Evolutionary conservation across 805 yeast genomes (phyloP), one percentile per base, ranked within the genome.

Genomic region (Cyberlindnera euphorbiiphila): DNA sequence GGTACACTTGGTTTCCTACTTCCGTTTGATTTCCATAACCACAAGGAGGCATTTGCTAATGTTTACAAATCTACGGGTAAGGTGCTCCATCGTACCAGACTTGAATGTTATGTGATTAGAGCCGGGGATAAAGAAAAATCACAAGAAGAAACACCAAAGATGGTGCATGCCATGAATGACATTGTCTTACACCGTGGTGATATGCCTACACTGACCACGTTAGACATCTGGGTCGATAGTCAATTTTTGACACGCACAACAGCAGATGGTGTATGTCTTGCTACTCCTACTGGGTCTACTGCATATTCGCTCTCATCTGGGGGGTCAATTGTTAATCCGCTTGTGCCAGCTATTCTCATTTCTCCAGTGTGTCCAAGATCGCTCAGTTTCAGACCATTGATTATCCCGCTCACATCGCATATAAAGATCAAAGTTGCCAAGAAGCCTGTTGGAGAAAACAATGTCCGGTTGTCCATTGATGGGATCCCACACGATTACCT

Each of bases 231-330:
- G 47, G 81, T 89, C 19, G 93, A 89, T 58, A 87, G 85, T 16
- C 81, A 84, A 56, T 83, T 81, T 53, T 64, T 91, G 37, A 91
- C 98, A 7, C 76, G 89, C 36, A 88, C 96, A 5, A 84, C 91
- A 0, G 96, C 94, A 1, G 98, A 91, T 60, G 98, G 98, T 25
- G 72, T 89, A 8, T 76, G 80, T 5, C 69, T 87, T 31, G 72
- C 93, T 3, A 85, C 97, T 0, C 98, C 98, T 13, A 89, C 97
- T 0, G 98, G 98, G 0, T 85, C 95, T 9, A 89, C 97, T 0
- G 96, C 97, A 0, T 89, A 89, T 55, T 85, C 95, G 1, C 65
- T 89, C 36, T 76, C 86, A 20, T 77, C 95, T 1, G 97, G 98
- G 11, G 98, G 98, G 2, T 78, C 95, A 11, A 89, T 89, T 42